Percentiles rank a stretch among this genome's conserved stretches.
Evolutionary conservation across 1,284 basidiomycete genomes (phyloP).

Genomic region (Athelia sp.): DNA sequence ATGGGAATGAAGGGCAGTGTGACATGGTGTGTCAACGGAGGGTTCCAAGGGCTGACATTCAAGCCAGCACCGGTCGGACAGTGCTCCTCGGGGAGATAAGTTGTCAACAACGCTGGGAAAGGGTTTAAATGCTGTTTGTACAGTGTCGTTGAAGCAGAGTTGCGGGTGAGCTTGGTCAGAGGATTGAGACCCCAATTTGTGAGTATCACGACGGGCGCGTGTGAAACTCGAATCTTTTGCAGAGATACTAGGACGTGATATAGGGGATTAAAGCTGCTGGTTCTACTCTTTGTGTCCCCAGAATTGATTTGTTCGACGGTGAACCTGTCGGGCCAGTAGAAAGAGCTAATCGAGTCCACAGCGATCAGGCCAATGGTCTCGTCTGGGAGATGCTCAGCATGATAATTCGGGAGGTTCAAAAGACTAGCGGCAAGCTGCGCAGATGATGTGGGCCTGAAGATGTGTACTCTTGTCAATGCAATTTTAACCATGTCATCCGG

Average conservation of each 20-base stretch:
- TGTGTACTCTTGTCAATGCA: slow-evolving; percentile 48
- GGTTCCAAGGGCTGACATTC: slow-evolving; percentile 7
- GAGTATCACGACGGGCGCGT: slow-evolving; percentile 49
- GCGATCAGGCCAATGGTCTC: slow-evolving; percentile 58
- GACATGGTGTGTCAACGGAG: slow-evolving; percentile 41
- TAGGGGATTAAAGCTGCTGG: slow-evolving; percentile 27
- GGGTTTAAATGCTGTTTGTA: slow-evolving; percentile 51
- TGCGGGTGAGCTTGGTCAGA: slow-evolving; percentile 14
- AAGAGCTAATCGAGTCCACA: slow-evolving; percentile 72
- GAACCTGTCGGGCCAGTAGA: slow-evolving; percentile 74
- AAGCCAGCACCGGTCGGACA: slow-evolving; percentile 7
- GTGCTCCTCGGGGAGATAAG: neutral
- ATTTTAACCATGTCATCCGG: slow-evolving; percentile 27
- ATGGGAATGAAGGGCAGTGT: slow-evolving; percentile 27
- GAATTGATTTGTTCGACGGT: slow-evolving; percentile 44
- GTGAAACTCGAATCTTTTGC: slow-evolving; percentile 42
- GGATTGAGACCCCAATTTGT: slow-evolving; percentile 62
- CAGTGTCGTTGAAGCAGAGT: slow-evolving; percentile 23
- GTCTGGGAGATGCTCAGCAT: slow-evolving; percentile 39
- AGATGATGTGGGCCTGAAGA: slow-evolving; percentile 65
- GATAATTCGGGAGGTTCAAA: slow-evolving; percentile 51
- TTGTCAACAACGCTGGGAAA: slow-evolving; percentile 28
- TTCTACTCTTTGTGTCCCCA: slow-evolving; percentile 11
- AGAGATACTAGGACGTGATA: slow-evolving; percentile 45
- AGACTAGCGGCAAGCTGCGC: slow-evolving; percentile 65